Evolutionary conservation across 176 grass and related monocot genomes (phyloP), one percentile per base, ranked within the genome.

Genomic region (Canna indica): DNA sequence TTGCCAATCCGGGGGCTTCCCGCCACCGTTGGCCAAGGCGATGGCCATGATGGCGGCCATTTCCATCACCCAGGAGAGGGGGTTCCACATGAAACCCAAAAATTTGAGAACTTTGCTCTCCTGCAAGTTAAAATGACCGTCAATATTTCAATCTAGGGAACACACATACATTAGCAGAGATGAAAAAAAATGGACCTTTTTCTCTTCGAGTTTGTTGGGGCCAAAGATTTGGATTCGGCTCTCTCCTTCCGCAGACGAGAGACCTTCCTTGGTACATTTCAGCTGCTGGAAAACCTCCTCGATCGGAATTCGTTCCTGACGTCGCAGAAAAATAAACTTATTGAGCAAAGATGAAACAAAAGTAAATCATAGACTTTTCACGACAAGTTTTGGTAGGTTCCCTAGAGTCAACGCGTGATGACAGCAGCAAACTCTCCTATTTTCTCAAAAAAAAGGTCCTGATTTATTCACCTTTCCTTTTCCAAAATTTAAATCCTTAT

Each of bases 61-160:
- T 38, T 91, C 88, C 88, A 91, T 91, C 28, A 91, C 88, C 88
- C 88, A 91, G 1, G 88, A 91, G 29, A 91, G 81, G 1, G 84
- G 84, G 45, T 91, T 91, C 88, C 88, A 91, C 88, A 86, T 91
- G 45, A 91, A 91, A 2, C 78, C 81, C 18, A 91, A 82, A 77
- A 86, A 91, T 64, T 91, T 91, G 75, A 91, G 88, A 22, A 91
- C 14, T 76, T 91, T 91, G 71, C 75, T 91, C 64, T 91, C 88
- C 88, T 90, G 73, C 56, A 61, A 18, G 50, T 20, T 1, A 26
- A 76, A 44, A 47, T 26, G 57, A 7, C 2, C 16, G 36, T 77
- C n/a, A 69, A 59, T 16, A 2, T 44, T 18, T 24, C 6, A 42
- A 5, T 27, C 5, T 5, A 11, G 3, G 42, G 32, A 75, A 61